These are phyloP conservation scores for Microcyclospora tardicrescens DNA, from an alignment of 2,329 filamentous ascomycete species.

Conservation along the genomic window DNA sequence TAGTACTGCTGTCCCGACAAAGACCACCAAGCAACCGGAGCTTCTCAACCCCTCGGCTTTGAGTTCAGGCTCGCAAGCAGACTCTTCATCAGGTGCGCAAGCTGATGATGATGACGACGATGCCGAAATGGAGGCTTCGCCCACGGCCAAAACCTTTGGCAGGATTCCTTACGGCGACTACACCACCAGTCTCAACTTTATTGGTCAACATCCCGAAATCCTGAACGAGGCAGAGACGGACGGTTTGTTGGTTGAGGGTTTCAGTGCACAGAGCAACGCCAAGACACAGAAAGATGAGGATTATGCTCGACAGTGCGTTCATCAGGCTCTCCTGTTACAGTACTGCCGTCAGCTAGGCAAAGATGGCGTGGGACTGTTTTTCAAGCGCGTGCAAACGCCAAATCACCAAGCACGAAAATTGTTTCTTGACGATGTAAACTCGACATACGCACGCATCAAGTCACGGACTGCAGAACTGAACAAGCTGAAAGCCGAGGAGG, in stretches of 20 bases:
- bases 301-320: constrained; percentile 74
- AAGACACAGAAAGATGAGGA: constrained; percentile 39
- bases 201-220: constrained; percentile 65
- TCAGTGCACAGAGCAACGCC: constrained; percentile 70
- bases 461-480: constrained; percentile 61
- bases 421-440: constrained; percentile 85
- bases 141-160: constrained; percentile 68
- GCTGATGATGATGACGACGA: constrained; percentile 47
- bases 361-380: constrained; percentile 84
- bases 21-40: constrained; percentile 15
- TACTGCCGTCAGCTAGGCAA: constrained; percentile 84
- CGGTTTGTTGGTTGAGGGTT: constrained; percentile 78
- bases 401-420: constrained; percentile 83
- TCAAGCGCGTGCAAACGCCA: constrained; percentile 83
- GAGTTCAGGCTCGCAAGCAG: constrained; percentile 46
- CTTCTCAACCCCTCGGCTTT: constrained; percentile 26
- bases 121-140: constrained; percentile 61
- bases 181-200: constrained; percentile 57
- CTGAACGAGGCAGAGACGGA: constrained; percentile 79
- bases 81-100: neutral
- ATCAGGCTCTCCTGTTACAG: constrained; percentile 83
- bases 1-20: constrained; percentile 18
- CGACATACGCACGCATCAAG: constrained; percentile 73
- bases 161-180: constrained; percentile 67
- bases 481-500: constrained; percentile 43